phyloP scores from a whole-genome alignment of 2,329 filamentous ascomycete genomes.

The Fusarium concolor region DNA sequence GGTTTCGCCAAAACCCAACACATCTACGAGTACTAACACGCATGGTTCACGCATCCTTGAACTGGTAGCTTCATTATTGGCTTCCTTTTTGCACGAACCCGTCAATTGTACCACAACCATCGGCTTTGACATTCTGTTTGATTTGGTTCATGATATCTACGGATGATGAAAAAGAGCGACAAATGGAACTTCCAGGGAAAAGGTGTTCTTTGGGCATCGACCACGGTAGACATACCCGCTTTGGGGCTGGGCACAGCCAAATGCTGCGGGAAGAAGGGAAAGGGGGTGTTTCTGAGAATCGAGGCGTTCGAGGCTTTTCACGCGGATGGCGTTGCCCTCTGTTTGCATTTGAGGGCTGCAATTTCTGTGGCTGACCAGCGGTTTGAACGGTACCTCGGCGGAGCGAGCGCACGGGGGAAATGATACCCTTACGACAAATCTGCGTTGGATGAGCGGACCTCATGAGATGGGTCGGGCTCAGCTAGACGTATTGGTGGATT shows the following conservation, averaged over 20 bases:
- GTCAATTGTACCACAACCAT: constrained; percentile 47
- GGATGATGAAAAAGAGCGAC: constrained; percentile 47
- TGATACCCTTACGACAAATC: constrained; percentile 54
- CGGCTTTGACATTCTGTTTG: constrained; percentile 50
- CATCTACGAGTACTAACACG: constrained; percentile 36
- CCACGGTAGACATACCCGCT: constrained; percentile 45
- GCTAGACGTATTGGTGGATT: constrained; percentile 43
- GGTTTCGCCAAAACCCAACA: constrained; percentile 26
- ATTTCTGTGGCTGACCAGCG: constrained; percentile 44
- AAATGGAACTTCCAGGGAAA: constrained; percentile 40
- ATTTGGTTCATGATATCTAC: constrained; percentile 48
- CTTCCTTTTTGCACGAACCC: constrained; percentile 43
- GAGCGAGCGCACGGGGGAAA: constrained; percentile 45
- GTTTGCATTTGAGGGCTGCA: constrained; percentile 46
- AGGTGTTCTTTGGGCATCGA: constrained; percentile 44
- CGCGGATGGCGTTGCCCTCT: constrained; percentile 42
- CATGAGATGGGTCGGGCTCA: constrained; percentile 44
- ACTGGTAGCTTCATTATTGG: constrained; percentile 31
- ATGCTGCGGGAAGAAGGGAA: constrained; percentile 36
- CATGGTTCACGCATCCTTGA: constrained; percentile 27
- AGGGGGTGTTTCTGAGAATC: constrained; percentile 32
- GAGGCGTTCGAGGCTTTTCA: constrained; percentile 47
- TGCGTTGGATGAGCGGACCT: constrained; percentile 50
- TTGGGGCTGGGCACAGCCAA: constrained; percentile 40
- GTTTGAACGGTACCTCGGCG: constrained; percentile 42